Conservation (phyloP, 805 yeast species). For the Cyberlindnera euphorbiiphila region DNA sequence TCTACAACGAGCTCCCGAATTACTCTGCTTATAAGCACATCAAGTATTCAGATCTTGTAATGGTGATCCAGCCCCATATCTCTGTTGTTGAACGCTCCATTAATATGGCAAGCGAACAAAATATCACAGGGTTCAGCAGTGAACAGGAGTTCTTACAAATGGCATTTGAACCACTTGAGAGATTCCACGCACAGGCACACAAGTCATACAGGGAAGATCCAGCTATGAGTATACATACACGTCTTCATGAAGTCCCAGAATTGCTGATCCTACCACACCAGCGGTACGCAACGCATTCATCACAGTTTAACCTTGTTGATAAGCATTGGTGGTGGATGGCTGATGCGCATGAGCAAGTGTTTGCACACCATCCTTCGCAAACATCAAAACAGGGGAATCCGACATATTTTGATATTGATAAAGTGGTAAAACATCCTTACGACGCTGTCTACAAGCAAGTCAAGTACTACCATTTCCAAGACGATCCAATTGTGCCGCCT, state of each 20-base stretch:
- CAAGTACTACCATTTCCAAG: slow-evolving; percentile 59
- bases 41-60: slow-evolving; percentile 42
- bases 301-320: slow-evolving; percentile 38
- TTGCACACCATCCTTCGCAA: slow-evolving; percentile 25
- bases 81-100: no score
- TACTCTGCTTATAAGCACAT: slow-evolving; percentile 29
- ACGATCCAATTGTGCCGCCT: slow-evolving; percentile 63
- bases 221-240: slow-evolving; percentile 6
- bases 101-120: no score
- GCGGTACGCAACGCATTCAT: slow-evolving; percentile 47
- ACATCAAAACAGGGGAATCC: slow-evolving; percentile 14
- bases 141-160: no score
- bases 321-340: slow-evolving; percentile 39
- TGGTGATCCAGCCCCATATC: slow-evolving; percentile 69
- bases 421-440: slow-evolving; percentile 15
- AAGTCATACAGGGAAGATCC: slow-evolving; percentile 2
- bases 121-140: no score
- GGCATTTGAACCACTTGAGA: no score
- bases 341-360: slow-evolving; percentile 41
- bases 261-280: slow-evolving; percentile 46
- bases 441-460: slow-evolving; percentile 27
- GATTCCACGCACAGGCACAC: no score
- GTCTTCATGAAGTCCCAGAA: slow-evolving; percentile 20
- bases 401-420: slow-evolving; percentile 19
- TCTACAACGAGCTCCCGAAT: slow-evolving; percentile 40